Percentiles rank a stretch among this genome's conserved stretches.
These are phyloP conservation scores for Acanthamoeba quina DNA, from an alignment of 208 protist genomes.

Conservation along the genomic window DNA sequence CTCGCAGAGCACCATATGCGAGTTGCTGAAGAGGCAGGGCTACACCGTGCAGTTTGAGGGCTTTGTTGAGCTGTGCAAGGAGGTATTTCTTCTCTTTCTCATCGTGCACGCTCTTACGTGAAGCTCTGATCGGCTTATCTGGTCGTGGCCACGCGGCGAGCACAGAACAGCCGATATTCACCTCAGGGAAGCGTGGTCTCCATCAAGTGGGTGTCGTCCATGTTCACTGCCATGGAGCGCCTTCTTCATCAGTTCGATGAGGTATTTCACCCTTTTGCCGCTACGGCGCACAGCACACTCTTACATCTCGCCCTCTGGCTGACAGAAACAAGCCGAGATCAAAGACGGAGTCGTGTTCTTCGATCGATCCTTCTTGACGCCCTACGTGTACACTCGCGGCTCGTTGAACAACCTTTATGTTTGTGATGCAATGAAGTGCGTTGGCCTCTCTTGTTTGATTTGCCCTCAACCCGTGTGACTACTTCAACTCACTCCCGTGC, in stretches of 20 bases:
- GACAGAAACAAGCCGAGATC: conserved; percentile 17
- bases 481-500: not conserved
- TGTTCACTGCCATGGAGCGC: conserved; percentile 71
- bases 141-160: not conserved
- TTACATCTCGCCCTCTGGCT: not conserved
- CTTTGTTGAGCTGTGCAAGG: conserved; percentile 71
- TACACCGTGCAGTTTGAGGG: conserved; percentile 59
- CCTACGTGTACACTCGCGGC: conserved; percentile 60
- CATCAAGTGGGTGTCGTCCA: conserved; percentile 74
- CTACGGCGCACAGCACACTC: not conserved
- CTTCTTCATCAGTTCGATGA: conserved; percentile 38
- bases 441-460: not conserved
- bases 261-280: not conserved
- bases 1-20: conserved; percentile 50
- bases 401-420: conserved; percentile 73
- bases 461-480: not conserved
- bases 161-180: conserved; percentile 48
- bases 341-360: conserved; percentile 72
- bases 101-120: not conserved
- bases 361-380: conserved; percentile 65
- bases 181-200: conserved; percentile 66
- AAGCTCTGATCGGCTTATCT: too few relatives aligned
- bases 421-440: conserved; percentile 71
- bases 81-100: not conserved
- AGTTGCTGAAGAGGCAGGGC: conserved; percentile 52